Evolutionary conservation across 139 green algal species (phyloP), one percentile per base, ranked within the genome.

Genomic region (Edaphochlamys debaryana): DNA sequence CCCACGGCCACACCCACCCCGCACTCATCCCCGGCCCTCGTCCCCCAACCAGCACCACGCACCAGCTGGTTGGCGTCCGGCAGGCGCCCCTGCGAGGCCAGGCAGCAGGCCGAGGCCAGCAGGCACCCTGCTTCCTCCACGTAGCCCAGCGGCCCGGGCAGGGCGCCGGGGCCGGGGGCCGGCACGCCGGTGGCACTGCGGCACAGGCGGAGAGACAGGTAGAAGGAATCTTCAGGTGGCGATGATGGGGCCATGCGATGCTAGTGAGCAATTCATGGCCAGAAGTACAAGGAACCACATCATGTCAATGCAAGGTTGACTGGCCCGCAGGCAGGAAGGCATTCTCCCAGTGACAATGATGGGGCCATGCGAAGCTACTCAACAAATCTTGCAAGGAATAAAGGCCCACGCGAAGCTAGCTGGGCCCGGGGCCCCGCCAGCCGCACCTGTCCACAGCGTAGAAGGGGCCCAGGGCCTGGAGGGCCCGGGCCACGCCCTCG

Each of bases 61-160:
- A 81, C 75, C 75, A 69, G 67, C 80, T 82, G 60, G 75, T 87
- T 87, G 4, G 86, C 86, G 22, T 66, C 45, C 6, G 19, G 41
- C 1, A 41, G 42, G 66, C 80, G 36, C 2, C 42, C 79, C n/a
- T 85, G 67, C 48, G 79, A 37, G 60, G 41, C 75, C 75, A 71
- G 58, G 62, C 75, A 81, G 6, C 41, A 15, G 0, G 75, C 75
- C 38, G 32, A 56, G 13, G 60, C 75, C 56, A 81, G 30, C 38
- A 50, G 41, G 60, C 60, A 71, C 15, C 8, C 58, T 8, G n/a
- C 29, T 7, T 72, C 75, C 75, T 81, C 75, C 40, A 81, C 8
- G 60, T 63, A 29, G 60, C 75, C 75, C 60, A 81, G 75, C 58
- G 38, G 23, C 8, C 30, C 60, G 58, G 58, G 52, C 52, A 62